Evolutionary conservation across 2,329 filamentous ascomycete genomes (phyloP), one percentile per base, ranked within the genome.

Genomic region (Stemphylium lycopersici): DNA sequence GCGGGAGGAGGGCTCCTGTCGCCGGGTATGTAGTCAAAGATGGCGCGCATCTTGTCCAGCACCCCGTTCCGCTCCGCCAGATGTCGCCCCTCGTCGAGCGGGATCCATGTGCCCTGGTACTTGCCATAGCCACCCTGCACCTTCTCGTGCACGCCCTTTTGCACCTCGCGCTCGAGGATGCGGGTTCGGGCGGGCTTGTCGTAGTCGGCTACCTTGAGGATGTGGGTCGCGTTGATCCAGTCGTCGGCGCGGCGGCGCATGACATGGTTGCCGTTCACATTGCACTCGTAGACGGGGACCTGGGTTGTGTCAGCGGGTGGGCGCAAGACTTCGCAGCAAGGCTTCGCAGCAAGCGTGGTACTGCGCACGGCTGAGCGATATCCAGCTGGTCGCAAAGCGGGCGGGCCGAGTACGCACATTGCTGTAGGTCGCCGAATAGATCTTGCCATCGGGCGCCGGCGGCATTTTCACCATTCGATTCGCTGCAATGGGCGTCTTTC

Each of bases 221-320:
- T 98, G 73, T 99, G 95, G 48, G 95, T 99, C n/a, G 95, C 95
- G 81, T 99, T 99, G 79, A 99, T 95, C 92, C 93, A 99, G 77
- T 98, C 87, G 76, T 99, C 95, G 48, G 87, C 85, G 56, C 93
- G 87, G 45, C 95, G 87, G 75, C 95, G 89, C 95, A 99, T 99
- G 62, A 98, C 90, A 90, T 97, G 91, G 72, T 96, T 91, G 63
- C 81, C 83, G 32, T 88, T 91, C 67, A 96, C 88, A 74, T 96
- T 92, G 77, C 87, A 95, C 73, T 98, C 95, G 74, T 95, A 97
- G 10, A 98, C 93, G 32, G 93, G 93, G 58, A 96, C 92, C 91
- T 97, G 69, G 52, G 53, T 45, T 15, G 44, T 52, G 56, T 65
- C 47, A 67, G 53, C 52, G 57, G 42, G 62, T 52, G 59, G 56